A percentile compares a stretch with the other conserved stretches of the same genome.
phyloP scores from a whole-genome alignment of 2,329 filamentous ascomycete species.

The Paecilomyces variotii region DNA sequence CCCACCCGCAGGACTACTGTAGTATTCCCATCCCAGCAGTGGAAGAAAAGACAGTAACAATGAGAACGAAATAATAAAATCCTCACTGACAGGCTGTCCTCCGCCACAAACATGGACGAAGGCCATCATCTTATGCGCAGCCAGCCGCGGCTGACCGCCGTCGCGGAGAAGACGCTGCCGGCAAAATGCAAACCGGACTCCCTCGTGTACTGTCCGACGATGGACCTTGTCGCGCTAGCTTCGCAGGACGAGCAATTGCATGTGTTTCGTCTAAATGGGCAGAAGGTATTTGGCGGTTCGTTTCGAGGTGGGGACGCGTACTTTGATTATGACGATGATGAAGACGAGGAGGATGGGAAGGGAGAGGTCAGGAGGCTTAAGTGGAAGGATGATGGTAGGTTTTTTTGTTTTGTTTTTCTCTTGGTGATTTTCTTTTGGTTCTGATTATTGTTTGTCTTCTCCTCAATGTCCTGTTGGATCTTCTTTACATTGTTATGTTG shows the following conservation, averaged over 20 bases:
- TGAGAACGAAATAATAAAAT: background rate
- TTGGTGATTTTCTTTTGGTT: conserved; percentile 1
- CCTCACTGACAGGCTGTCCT: background rate
- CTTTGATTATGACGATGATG: conserved; percentile 36
- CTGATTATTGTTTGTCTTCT: background rate
- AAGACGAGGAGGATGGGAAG: conserved; percentile 16
- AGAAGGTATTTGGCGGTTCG: conserved; percentile 52
- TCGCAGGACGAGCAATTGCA: conserved; percentile 60
- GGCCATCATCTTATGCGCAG: background rate
- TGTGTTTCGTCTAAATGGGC: conserved; percentile 71
- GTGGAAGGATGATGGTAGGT: conserved; percentile 62
- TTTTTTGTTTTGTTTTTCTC: conserved; percentile 11
- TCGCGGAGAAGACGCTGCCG: conserved; percentile 33
- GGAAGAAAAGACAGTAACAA: background rate
- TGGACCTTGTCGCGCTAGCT: conserved; percentile 71
- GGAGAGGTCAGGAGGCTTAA: conserved; percentile 39
- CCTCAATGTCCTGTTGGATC: background rate
- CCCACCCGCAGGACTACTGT: background rate
- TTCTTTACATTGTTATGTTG: background rate
- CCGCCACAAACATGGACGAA: background rate
- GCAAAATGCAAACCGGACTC: conserved; percentile 39
- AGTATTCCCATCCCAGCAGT: background rate
- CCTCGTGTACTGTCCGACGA: conserved; percentile 70
- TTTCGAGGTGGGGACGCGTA: conserved; percentile 28
- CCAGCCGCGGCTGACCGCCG: conserved; percentile 28